These are phyloP conservation scores for Aspergillus biplanus DNA, from an alignment of 495 filamentous ascomycete genomes.

Conservation along the genomic window DNA sequence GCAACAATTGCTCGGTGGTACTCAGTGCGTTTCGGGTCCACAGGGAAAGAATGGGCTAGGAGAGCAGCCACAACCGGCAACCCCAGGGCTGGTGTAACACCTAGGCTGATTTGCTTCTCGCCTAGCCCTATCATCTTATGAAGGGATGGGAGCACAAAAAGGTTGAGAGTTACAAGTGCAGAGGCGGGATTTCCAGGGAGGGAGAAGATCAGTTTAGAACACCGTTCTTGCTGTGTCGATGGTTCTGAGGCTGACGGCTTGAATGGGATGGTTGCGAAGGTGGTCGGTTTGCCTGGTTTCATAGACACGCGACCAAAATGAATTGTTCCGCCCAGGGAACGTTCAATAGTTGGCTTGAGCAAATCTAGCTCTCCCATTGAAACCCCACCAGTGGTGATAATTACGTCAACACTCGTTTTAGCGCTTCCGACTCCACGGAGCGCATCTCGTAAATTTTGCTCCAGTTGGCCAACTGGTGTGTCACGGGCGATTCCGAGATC, in stretches of 20 bases:
- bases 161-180: constrained; percentile 87
- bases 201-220: constrained; percentile 78
- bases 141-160: constrained; percentile 90
- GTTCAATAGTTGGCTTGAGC: constrained; percentile 95
- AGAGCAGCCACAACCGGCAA: constrained; percentile 72
- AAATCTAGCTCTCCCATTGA: constrained; percentile 99
- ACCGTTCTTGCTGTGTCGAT: constrained; percentile 53
- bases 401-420: constrained; percentile 63
- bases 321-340: constrained; percentile 85
- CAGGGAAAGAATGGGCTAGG: constrained; percentile 68
- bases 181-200: constrained; percentile 94
- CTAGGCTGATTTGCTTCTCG: constrained; percentile 41
- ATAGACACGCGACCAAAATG: constrained; percentile 96
- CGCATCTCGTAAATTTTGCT: constrained; percentile 72
- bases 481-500: constrained; percentile 90
- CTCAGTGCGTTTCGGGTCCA: constrained; percentile 77
- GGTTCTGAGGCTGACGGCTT: constrained; percentile 39
- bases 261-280: constrained; percentile 85
- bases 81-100: constrained; percentile 52
- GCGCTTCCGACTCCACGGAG: constrained; percentile 55
- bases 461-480: constrained; percentile 69
- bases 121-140: constrained; percentile 63
- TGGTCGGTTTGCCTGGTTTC: constrained; percentile 98
- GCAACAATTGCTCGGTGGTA: constrained; percentile 80
- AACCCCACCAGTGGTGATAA: constrained; percentile 93